Evolutionary conservation across 1,284 basidiomycete species (phyloP).

Genomic region (Naganishia albida): DNA sequence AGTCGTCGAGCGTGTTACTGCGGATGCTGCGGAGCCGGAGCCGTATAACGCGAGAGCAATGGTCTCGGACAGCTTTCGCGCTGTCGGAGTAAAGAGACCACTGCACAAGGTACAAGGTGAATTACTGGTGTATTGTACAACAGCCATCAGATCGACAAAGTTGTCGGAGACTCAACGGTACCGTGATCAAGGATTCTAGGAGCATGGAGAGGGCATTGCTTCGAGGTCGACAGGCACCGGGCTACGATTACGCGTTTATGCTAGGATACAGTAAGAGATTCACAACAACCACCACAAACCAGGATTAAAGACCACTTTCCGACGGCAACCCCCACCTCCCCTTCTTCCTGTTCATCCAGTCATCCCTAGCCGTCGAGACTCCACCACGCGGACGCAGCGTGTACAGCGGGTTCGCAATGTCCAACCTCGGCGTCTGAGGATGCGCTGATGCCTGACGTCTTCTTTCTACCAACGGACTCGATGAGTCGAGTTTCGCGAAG

Average conservation of each 20-base stretch:
- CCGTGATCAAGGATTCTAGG: too few species aligned
- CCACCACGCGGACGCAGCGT: conserved; percentile 14
- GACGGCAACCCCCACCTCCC: conserved; percentile 4
- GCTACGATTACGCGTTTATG: too few species aligned
- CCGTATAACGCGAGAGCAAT: neutral
- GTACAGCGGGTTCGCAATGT: conserved; percentile 26
- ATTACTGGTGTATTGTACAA: too few species aligned
- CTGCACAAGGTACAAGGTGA: too few species aligned
- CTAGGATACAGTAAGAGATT: conserved; percentile 5
- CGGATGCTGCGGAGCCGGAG: neutral
- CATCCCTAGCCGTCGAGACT: neutral
- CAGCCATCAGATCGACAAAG: too few species aligned
- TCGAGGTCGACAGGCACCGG: too few species aligned
- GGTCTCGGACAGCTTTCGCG: too few species aligned
- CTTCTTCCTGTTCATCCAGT: conserved; percentile 16
- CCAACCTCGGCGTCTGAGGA: conserved; percentile 9
- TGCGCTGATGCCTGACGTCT: neutral
- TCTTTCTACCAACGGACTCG: conserved; percentile 13
- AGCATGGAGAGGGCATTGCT: too few species aligned
- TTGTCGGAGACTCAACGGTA: too few species aligned
- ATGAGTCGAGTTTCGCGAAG: conserved; percentile 13
- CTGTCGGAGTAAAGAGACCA: too few species aligned
- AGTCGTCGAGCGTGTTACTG: neutral
- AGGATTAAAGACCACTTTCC: conserved; percentile 15
- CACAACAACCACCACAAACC: neutral